Conservation (phyloP, 2,329 filamentous ascomycete species). For the Penicillium hesseltinei region DNA sequence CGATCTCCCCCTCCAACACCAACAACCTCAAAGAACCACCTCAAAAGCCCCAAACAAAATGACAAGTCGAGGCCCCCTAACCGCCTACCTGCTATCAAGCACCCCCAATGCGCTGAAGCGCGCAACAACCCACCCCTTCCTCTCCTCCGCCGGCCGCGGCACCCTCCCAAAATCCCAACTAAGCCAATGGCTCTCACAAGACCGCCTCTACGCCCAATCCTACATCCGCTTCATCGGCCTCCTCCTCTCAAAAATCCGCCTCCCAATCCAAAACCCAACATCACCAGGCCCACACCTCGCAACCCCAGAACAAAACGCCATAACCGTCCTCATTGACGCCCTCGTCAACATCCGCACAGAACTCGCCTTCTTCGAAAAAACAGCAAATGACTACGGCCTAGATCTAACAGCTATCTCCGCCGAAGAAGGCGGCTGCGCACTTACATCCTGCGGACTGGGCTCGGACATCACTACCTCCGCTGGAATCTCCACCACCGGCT, state of each 20-base stretch:
- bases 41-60: slow-evolving; percentile 25
- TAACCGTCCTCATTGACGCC: slow-evolving; percentile 63
- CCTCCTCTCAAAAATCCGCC: slow-evolving; percentile 61
- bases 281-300: slow-evolving; percentile 22
- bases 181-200: slow-evolving; percentile 68
- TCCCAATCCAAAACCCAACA: slow-evolving; percentile 43
- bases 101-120: slow-evolving; percentile 48
- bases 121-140: slow-evolving; percentile 67
- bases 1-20: slow-evolving; percentile 1
- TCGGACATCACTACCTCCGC: slow-evolving; percentile 15
- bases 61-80: slow-evolving; percentile 46
- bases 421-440: slow-evolving; percentile 35
- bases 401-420: slow-evolving; percentile 45
- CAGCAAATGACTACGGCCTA: slow-evolving; percentile 60
- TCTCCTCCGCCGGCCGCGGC: slow-evolving; percentile 63
- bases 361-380: slow-evolving; percentile 65
- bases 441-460: slow-evolving; percentile 6
- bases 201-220: slow-evolving; percentile 67
- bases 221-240: slow-evolving; percentile 67
- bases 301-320: slow-evolving; percentile 54
- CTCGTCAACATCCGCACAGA: slow-evolving; percentile 67
- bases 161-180: slow-evolving; percentile 56
- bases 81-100: slow-evolving; percentile 55
- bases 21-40: neutral
- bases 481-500: slow-evolving; percentile 19